A percentile compares a stretch with the other conserved stretches of the same genome.
Evolutionary conservation across 306 rosid genomes (phyloP).

Genomic region (Nissolia schottii): DNA sequence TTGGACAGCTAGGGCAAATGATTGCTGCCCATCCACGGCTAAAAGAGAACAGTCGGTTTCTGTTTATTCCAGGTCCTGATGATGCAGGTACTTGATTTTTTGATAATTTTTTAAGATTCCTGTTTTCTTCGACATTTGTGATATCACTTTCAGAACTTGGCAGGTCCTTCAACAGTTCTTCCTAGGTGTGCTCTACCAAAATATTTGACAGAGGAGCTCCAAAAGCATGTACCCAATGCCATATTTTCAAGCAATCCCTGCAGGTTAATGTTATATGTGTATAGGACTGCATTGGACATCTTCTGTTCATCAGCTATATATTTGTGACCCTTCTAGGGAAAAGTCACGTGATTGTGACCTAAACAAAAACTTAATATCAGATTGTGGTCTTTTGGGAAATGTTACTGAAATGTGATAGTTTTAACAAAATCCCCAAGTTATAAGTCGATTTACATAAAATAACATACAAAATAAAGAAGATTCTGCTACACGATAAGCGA

Average conservation of each 20-base stretch:
- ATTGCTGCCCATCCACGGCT: conserved; percentile 70
- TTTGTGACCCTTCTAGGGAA: too few species aligned
- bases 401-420: too few species aligned
- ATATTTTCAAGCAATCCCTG: conserved; percentile 93
- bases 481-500: too few species aligned
- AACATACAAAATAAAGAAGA: too few species aligned
- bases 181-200: conserved; percentile 80
- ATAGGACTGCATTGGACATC: conserved; percentile 1
- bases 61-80: conserved; percentile 94
- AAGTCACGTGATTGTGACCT: too few species aligned
- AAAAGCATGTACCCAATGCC: conserved; percentile 67
- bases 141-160: conserved; percentile 15
- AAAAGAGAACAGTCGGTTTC: conserved; percentile 63
- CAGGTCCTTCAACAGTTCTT: conserved; percentile 78
- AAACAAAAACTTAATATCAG: too few species aligned
- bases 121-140: neutral
- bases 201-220: conserved; percentile 80
- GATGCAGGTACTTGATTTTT: conserved; percentile 65
- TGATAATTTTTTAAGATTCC: neutral
- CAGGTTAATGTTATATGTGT: conserved; percentile 49
- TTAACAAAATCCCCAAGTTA: too few species aligned
- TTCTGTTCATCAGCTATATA: neutral
- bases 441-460: too few species aligned
- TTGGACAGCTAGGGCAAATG: conserved; percentile 79
- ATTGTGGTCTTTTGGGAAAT: too few species aligned